Conservation (phyloP, 371 early-diverging fungal species). For the Smittium mucronatum region DNA sequence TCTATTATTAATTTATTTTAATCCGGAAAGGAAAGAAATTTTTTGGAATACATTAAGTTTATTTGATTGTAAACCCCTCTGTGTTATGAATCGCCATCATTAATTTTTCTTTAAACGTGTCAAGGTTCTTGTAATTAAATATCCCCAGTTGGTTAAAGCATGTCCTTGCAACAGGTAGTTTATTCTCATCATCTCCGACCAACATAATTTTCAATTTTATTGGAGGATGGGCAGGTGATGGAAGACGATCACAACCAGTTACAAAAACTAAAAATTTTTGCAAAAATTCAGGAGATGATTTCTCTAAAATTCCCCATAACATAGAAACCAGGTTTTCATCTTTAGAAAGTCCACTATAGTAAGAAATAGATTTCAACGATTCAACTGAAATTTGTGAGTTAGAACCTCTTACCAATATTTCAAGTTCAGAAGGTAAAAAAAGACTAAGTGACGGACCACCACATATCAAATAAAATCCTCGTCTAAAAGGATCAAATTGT, state of each 20-base stretch:
- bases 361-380: conserved; percentile 60
- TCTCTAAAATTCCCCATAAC: conserved; percentile 84
- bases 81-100: conserved; percentile 71
- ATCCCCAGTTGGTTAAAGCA: conserved; percentile 92
- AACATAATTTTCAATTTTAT: conserved; percentile 65
- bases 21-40: too few species aligned
- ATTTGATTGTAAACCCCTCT: conserved; percentile 80
- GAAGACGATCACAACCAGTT: conserved; percentile 94
- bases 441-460: conserved; percentile 80
- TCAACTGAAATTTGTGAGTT: conserved; percentile 69
- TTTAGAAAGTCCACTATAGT: conserved; percentile 60
- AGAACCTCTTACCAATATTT: conserved; percentile 86
- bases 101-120: conserved; percentile 69
- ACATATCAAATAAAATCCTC: conserved; percentile 86
- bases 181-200: conserved; percentile 50
- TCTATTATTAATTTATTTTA: too few species aligned
- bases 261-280: conserved; percentile 81
- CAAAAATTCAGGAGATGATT: conserved; percentile 53
- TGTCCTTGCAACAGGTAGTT: conserved; percentile 88
- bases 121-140: conserved; percentile 59
- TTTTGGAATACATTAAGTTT: too few species aligned
- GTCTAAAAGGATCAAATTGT: conserved; percentile 80
- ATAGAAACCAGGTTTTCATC: conserved; percentile 41
- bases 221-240: conserved; percentile 63
- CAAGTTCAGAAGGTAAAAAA: conserved; percentile 92